phyloP scores from a whole-genome alignment of 2,329 filamentous ascomycete genomes.

The Calonectria naviculata region DNA sequence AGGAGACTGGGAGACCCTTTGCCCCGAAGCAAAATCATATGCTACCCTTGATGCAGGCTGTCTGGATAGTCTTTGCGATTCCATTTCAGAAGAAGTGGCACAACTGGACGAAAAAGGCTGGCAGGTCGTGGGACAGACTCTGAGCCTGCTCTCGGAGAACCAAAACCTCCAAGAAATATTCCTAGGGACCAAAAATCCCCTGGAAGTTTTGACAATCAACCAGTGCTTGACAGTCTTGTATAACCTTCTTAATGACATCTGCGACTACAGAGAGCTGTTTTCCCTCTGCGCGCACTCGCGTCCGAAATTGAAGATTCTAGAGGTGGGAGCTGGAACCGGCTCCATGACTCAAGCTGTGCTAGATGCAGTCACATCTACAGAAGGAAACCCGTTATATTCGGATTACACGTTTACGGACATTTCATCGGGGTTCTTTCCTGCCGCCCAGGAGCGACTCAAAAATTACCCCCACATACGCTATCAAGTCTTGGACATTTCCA shows the following conservation, averaged over 20 bases:
- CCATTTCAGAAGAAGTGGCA: background rate
- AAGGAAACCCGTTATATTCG: constrained; percentile 8
- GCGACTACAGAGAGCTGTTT: constrained; percentile 6
- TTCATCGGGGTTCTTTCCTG: constrained; percentile 42
- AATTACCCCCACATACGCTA: constrained; percentile 35
- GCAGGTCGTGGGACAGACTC: background rate
- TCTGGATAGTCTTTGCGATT: background rate
- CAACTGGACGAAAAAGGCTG: background rate
- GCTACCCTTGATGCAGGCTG: background rate
- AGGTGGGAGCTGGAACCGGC: constrained; percentile 47
- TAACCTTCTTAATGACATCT: background rate
- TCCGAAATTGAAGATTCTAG: constrained; percentile 38
- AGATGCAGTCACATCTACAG: constrained; percentile 19
- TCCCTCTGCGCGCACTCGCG: constrained; percentile 12
- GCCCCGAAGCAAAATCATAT: background rate
- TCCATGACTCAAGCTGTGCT: constrained; percentile 44
- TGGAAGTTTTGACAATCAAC: constrained; percentile 15
- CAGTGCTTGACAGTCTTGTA: background rate
- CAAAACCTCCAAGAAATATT: constrained; percentile 13
- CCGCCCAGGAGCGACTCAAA: constrained; percentile 34
- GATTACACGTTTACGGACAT: constrained; percentile 45
- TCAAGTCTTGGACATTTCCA: constrained; percentile 45
- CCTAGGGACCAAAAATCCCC: constrained; percentile 5
- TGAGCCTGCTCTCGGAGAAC: constrained; percentile 6
- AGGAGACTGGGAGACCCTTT: background rate